phyloP scores from a whole-genome alignment of 495 filamentous ascomycete species.

The Neurospora sublineolata region DNA sequence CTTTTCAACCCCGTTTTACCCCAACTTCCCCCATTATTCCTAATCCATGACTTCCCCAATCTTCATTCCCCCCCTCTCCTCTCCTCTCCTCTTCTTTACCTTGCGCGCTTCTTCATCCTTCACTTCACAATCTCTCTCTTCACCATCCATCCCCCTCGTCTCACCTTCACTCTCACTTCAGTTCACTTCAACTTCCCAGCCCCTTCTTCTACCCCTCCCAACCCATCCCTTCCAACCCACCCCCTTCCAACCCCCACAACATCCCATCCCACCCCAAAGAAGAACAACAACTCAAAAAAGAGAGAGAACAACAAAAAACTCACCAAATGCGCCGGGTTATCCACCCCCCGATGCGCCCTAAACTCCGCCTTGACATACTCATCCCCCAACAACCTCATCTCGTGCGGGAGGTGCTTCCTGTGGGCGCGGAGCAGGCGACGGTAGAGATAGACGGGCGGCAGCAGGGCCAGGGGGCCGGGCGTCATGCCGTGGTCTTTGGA shows the following conservation, averaged over 20 bases:
- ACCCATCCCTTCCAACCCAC: neutral
- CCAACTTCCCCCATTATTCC: no score
- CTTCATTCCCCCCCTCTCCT: no score
- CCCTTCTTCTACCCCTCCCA: no score
- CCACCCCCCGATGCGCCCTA: conserved; percentile 62
- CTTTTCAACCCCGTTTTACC: no score
- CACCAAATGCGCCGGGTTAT: conserved; percentile 90
- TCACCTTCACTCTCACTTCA: no score
- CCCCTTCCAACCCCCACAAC: neutral
- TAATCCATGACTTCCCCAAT: no score
- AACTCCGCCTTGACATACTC: conserved; percentile 89
- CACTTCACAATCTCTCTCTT: no score
- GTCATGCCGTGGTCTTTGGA: conserved; percentile 16
- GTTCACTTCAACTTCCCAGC: no score
- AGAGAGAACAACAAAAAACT: conserved; percentile 12
- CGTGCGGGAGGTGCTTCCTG: conserved; percentile 56
- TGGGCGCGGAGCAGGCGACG: conserved; percentile 78
- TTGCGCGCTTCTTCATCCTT: no score
- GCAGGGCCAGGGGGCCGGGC: conserved; percentile 58
- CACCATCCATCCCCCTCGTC: no score
- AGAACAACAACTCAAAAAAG: neutral
- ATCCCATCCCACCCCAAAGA: neutral
- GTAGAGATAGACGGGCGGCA: conserved; percentile 88
- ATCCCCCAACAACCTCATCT: conserved; percentile 78
- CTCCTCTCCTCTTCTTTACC: no score